These are phyloP conservation scores for Yueomyces sp. DNA, from an alignment of 805 yeast species.

Conservation along the genomic window DNA sequence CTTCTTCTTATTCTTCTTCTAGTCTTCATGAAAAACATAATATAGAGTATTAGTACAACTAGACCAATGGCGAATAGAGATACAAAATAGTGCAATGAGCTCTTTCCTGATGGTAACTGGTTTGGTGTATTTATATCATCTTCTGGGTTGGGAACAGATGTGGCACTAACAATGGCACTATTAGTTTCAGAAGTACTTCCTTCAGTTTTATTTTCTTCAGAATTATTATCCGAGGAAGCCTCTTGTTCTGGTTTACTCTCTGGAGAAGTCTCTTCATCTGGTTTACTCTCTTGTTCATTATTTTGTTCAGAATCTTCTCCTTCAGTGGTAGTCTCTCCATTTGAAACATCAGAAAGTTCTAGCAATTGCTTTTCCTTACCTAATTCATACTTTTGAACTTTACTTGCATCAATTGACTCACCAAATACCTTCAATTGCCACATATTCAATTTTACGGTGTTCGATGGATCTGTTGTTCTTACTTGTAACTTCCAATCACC, in stretches of 20 bases:
- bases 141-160: slow-evolving; percentile 7
- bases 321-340: background rate
- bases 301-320: background rate
- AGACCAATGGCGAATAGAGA: slow-evolving; percentile 49
- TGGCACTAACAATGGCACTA: background rate
- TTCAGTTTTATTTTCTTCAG: background rate
- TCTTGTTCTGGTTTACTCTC: background rate
- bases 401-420: slow-evolving; percentile 49
- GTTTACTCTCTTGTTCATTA: background rate
- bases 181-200: background rate
- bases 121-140: slow-evolving; percentile 15
- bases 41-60: slow-evolving; percentile 30
- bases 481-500: slow-evolving; percentile 81
- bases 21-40: slow-evolving; percentile 29
- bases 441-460: slow-evolving; percentile 33
- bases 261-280: background rate
- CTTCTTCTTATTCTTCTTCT: slow-evolving; percentile 37
- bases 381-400: slow-evolving; percentile 44
- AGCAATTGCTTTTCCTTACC: slow-evolving; percentile 24
- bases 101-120: slow-evolving; percentile 28
- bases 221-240: background rate
- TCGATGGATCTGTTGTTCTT: slow-evolving; percentile 27
- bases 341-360: slow-evolving; percentile 1
- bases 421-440: slow-evolving; percentile 85
- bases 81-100: slow-evolving; percentile 49